Conservation (phyloP, 352 stramenopile genomes). For the Globisporangium heterothallicum region DNA sequence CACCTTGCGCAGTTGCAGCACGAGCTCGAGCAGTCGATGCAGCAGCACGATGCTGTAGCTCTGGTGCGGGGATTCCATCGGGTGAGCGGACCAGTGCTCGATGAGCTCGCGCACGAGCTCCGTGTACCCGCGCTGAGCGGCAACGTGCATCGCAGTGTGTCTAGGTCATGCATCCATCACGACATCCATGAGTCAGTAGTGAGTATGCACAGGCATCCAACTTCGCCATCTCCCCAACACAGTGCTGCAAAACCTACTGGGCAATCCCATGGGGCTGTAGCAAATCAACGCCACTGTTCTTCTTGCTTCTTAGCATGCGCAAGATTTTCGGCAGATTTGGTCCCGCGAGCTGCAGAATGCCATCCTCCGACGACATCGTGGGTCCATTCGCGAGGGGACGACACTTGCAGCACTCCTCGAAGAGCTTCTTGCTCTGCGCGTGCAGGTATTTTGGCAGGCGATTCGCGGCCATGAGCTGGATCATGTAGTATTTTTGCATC, state of each 20-base stretch:
- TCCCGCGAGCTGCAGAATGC: constrained; percentile 53
- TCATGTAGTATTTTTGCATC: constrained; percentile 49
- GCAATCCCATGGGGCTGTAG: constrained; percentile 56
- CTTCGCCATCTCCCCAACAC: no score
- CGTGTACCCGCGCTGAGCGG: constrained; percentile 67
- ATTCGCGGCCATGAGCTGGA: constrained; percentile 38
- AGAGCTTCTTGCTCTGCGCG: constrained; percentile 62
- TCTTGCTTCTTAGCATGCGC: constrained; percentile 46
- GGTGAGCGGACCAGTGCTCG: constrained; percentile 46
- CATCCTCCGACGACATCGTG: constrained; percentile 36
- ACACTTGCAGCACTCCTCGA: constrained; percentile 74
- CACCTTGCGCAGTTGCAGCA: constrained; percentile 44
- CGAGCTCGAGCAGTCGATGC: constrained; percentile 32
- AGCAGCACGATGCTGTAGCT: constrained; percentile 60
- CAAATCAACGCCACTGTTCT: constrained; percentile 53
- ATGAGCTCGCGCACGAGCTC: constrained; percentile 59
- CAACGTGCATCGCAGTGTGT: constrained; percentile 49
- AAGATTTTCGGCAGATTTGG: constrained; percentile 64
- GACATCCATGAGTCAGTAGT: no score
- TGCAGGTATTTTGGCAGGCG: constrained; percentile 39
- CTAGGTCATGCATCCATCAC: constrained; percentile 21
- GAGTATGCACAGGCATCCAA: no score
- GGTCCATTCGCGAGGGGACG: constrained; percentile 46
- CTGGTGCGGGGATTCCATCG: constrained; percentile 56
- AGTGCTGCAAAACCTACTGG: constrained; percentile 27